Evolutionary conservation across 305 asterid species (phyloP), one percentile per base, ranked within the genome.

Genomic region (Fraxinus paxiana): DNA sequence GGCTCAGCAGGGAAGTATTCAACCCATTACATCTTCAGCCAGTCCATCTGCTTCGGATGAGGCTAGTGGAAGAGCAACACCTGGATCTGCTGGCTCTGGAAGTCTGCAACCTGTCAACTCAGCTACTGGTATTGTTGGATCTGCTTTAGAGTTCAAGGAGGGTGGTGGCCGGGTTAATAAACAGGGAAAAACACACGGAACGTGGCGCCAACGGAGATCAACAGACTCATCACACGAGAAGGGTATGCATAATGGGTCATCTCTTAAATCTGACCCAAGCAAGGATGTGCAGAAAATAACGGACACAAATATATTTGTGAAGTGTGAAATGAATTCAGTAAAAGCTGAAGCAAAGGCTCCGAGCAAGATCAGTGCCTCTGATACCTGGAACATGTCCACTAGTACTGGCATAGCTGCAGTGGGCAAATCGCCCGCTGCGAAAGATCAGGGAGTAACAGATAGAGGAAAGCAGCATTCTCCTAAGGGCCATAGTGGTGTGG

Each of bases 1-100:
- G 80, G 97, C 99, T 78, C 98, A 94, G 85, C 98, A 91, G 85
- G 93, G 85, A 82, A 88, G 82, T 51, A 7, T 85, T 80, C 89
- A 85, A 71, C 85, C 88, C 30, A 65, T 56, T 76, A 46, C 86
- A 26, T 82, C 90, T 82, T 83, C 91, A 8, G 67, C 75, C 82
- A 80, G 78, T 80, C 78, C 84, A 38, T 69, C 88, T 20, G 77
- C 84, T 80, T 76, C 88, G 30, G 89, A 86, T 43, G 94, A 85
- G 80, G 87, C 76, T 81, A 67, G 80, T 82, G 88, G 82, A 77
- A 85, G 78, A 76, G 88, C 75, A 31, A 88, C 85, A 46, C 81
- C 80, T 28, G 89, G 75, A 38, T 87, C 83, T n/a, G 82, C 74
- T 73, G 82, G 78, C 76, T 30, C 80, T 59, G 90, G 80, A 69